These are phyloP conservation scores for Yamadazyma taylorii DNA, from an alignment of 1,139 yeast species.

Conservation along the genomic window DNA sequence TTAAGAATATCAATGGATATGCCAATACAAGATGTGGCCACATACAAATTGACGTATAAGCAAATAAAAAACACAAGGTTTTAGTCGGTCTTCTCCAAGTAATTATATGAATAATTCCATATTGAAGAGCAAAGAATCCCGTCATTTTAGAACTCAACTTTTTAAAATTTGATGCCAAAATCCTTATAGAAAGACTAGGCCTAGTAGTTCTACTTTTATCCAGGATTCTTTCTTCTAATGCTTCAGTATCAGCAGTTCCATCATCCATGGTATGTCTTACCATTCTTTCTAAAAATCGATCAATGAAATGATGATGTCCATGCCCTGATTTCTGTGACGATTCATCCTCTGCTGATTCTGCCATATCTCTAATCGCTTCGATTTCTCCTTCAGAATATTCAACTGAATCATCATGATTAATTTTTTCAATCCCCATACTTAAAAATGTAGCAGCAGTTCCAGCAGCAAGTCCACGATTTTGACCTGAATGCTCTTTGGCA, in stretches of 20 bases:
- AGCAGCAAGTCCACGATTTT: slow-evolving; percentile 52
- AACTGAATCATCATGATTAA: slow-evolving; percentile 9
- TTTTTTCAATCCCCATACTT: slow-evolving; percentile 52
- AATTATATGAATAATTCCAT: slow-evolving; percentile 51
- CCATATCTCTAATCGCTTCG: slow-evolving; percentile 17
- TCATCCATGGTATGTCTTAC: slow-evolving; percentile 32
- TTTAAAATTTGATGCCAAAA: slow-evolving; percentile 51
- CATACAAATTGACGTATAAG: slow-evolving; percentile 60
- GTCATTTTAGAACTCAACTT: slow-evolving; percentile 54
- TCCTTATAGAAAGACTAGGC: slow-evolving; percentile 52
- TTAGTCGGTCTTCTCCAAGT: slow-evolving; percentile 66
- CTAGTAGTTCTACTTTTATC: slow-evolving; percentile 46
- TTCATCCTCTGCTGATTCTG: slow-evolving; percentile 12
- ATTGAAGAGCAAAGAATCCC: slow-evolving; percentile 53
- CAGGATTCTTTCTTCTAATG: slow-evolving; percentile 40
- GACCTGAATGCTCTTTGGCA: slow-evolving; percentile 32
- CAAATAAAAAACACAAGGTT: slow-evolving; percentile 51
- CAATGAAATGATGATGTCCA: slow-evolving; percentile 58
- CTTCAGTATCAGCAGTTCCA: slow-evolving; percentile 43
- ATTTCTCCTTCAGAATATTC: slow-evolving; percentile 16
- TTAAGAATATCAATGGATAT: slow-evolving; percentile 58
- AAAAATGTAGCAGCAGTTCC: slow-evolving; percentile 59
- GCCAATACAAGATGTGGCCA: slow-evolving; percentile 71
- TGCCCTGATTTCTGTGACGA: slow-evolving; percentile 1
- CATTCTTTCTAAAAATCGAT: slow-evolving; percentile 54